Evolutionary conservation across 1,284 basidiomycete species (phyloP).

Genomic region (Vanrija humicola): DNA sequence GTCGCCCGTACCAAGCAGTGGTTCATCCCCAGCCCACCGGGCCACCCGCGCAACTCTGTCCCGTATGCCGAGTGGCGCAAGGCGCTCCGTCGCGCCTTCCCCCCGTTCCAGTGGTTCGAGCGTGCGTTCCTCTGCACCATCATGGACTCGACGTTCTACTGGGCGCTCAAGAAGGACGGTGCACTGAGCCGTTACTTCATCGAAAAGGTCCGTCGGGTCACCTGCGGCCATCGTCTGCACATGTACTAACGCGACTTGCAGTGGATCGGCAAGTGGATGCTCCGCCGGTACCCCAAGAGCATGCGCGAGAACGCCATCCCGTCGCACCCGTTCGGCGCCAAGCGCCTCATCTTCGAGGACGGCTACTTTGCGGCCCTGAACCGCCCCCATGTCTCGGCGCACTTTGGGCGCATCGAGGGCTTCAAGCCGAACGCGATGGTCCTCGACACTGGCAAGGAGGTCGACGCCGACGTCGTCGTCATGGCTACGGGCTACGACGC

Average conservation of each 20-base stretch:
- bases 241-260: no score
- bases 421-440: slow-evolving; percentile 6
- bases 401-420: slow-evolving; percentile 8
- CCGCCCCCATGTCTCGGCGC: slow-evolving; percentile 20
- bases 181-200: background rate
- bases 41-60: slow-evolving; percentile 5
- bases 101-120: background rate
- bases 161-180: slow-evolving; percentile 4
- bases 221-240: no score
- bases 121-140: background rate
- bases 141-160: slow-evolving; percentile 13
- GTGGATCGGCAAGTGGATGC: background rate
- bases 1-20: slow-evolving; percentile 8
- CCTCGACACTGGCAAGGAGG: slow-evolving; percentile 16
- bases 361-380: slow-evolving; percentile 27
- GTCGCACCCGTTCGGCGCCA: slow-evolving; percentile 20
- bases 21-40: slow-evolving; percentile 6
- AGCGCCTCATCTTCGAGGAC: slow-evolving; percentile 26
- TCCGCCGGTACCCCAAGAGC: background rate
- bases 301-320: slow-evolving; percentile 1
- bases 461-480: slow-evolving; percentile 21
- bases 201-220: background rate
- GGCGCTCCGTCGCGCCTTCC: background rate
- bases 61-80: background rate
- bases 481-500: slow-evolving; percentile 13